These are phyloP conservation scores for Colletotrichum abscissum DNA, from an alignment of 2,329 filamentous ascomycete genomes.

Conservation along the genomic window DNA sequence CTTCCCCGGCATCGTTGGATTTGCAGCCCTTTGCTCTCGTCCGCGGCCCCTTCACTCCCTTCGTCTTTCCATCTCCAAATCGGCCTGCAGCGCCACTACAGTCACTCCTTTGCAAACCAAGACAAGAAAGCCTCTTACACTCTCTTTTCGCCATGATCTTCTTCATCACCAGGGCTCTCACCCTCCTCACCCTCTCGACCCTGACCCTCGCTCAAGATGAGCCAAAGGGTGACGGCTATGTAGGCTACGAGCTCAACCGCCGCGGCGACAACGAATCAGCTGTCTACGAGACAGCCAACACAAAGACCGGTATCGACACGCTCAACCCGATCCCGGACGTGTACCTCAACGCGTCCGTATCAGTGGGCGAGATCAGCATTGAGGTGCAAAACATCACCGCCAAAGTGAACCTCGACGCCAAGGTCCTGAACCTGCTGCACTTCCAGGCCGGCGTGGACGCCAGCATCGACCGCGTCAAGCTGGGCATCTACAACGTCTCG, in stretches of 20 bases:
- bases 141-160: background rate
- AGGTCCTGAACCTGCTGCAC: constrained; percentile 67
- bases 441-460: constrained; percentile 72
- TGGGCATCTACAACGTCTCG: constrained; percentile 68
- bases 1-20: constrained; percentile 3
- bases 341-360: constrained; percentile 68
- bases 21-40: background rate
- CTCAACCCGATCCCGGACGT: constrained; percentile 65
- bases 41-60: background rate
- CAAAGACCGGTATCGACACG: constrained; percentile 53
- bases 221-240: constrained; percentile 56
- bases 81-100: constrained; percentile 19
- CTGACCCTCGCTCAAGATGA: constrained; percentile 44
- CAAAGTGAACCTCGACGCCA: constrained; percentile 69
- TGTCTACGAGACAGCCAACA: constrained; percentile 65
- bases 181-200: constrained; percentile 44
- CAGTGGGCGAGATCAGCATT: constrained; percentile 68
- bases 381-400: constrained; percentile 69
- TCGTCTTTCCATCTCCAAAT: background rate
- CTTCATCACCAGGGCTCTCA: constrained; percentile 34
- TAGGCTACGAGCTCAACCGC: constrained; percentile 64
- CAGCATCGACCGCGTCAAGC: constrained; percentile 65
- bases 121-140: background rate
- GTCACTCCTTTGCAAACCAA: constrained; percentile 5
- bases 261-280: constrained; percentile 61